Percentiles rank a stretch among this genome's conserved stretches.
Conservation (phyloP, 441 rosid species). For the Iberis amara region DNA sequence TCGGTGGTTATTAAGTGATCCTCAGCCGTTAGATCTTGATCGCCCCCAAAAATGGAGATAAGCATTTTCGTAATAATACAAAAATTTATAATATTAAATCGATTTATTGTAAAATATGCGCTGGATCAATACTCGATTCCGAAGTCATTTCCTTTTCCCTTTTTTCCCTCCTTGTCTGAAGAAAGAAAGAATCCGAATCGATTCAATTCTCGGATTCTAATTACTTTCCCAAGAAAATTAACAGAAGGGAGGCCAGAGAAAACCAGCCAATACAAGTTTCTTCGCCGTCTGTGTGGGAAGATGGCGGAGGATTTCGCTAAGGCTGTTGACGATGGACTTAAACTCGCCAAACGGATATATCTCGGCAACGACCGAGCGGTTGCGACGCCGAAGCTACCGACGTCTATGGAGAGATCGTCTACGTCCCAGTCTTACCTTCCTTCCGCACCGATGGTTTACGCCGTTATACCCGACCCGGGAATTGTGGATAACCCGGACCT, state of each 20-base stretch:
- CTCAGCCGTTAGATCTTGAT: constrained; percentile 25
- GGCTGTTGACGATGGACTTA: constrained; percentile 80
- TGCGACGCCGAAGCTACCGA: constrained; percentile 52
- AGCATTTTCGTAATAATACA: background rate
- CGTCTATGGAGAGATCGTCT: constrained; percentile 51
- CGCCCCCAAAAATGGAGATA: background rate
- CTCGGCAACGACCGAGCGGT: constrained; percentile 76
- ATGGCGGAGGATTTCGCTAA: constrained; percentile 77
- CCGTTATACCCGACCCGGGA: constrained; percentile 71
- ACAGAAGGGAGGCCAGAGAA: background rate
- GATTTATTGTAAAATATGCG: constrained; percentile 18
- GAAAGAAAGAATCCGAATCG: constrained; percentile 10
- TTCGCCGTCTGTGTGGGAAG: constrained; percentile 29
- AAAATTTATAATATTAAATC: background rate
- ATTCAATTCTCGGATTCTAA: background rate
- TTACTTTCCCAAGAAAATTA: constrained; percentile 21
- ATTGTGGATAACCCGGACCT: constrained; percentile 91
- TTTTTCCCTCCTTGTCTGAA: constrained; percentile 2
- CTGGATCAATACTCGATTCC: constrained; percentile 28
- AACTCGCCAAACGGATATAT: constrained; percentile 72
- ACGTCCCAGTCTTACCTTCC: constrained; percentile 43
- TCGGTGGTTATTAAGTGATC: constrained; percentile 13
- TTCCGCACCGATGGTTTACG: constrained; percentile 76
- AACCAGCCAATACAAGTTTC: constrained; percentile 1
- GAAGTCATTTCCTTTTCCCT: constrained; percentile 22